Evolutionary conservation across 2,329 filamentous ascomycete species (phyloP), one percentile per base, ranked within the genome.

Genomic region (Penicillium sp.): DNA sequence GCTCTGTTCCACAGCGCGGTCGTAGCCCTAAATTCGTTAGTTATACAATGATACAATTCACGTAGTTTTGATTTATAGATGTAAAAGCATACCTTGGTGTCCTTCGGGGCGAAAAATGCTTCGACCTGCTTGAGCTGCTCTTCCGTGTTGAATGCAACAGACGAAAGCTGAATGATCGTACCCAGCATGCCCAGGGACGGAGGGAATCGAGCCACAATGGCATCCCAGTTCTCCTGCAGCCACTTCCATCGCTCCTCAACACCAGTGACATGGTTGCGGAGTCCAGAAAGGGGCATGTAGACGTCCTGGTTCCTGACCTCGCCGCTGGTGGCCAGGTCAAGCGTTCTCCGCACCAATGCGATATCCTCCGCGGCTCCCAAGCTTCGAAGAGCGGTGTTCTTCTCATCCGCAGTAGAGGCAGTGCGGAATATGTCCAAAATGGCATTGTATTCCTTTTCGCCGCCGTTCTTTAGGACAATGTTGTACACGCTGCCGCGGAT

Each of bases 281-380:
- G 82, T 7, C 89, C 89, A 33, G 85, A 83, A 40, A 94, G 83
- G 1, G 93, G 92, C 70, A 96, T 85, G 77, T 96, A 97, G 62
- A 97, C 86, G 72, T 97, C 93, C 73, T 97, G 93, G 62, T 89
- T 91, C 79, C 95, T 96, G 74, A 97, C 88, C 63, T 96, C 88
- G 60, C 87, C 84, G 70, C 85, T 85, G 57, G 92, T 81, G 30
- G 91, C 81, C 61, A 97, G 79, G 28, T 79, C 82, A 14, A 97
- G 81, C 3, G 91, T 93, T 60, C 85, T 84, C 77, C 94, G 79
- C 71, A 97, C 93, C 49, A 97, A 83, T 62, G 87, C 84, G 1
- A 90, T 86, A 56, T 89, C 82, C 69, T 87, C 87, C 47, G 90
- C 86, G 51, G 91, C 85, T 51, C 93, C 93, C 21, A 97, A 82